A percentile compares a stretch with the other conserved stretches of the same genome.
phyloP scores from a whole-genome alignment of 2,329 filamentous ascomycete species.

The Ophiostoma pallidulum region DNA sequence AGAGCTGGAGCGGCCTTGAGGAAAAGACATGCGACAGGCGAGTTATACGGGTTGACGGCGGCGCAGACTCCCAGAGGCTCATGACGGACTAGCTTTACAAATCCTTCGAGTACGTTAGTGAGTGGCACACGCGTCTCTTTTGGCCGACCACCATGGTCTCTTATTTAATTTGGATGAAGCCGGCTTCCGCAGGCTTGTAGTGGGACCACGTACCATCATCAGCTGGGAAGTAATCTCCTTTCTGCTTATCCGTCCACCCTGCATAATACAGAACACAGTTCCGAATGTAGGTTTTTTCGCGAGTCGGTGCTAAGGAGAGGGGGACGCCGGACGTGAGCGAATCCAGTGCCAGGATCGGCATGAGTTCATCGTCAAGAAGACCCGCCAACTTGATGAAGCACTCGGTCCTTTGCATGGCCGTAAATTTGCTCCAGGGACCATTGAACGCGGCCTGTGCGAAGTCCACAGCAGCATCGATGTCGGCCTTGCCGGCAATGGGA shows the following conservation, averaged over 20 bases:
- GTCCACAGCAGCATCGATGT: conserved; percentile 6
- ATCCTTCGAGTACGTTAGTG: too few species aligned
- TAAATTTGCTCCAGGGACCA: conserved; percentile 7
- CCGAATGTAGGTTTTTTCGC: conserved; percentile 9
- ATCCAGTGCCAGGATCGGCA: neutral
- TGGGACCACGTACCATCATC: too few species aligned
- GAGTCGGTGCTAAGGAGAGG: conserved; percentile 7
- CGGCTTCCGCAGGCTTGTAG: too few species aligned
- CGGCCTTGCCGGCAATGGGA: conserved; percentile 5
- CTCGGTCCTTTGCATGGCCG: conserved; percentile 1
- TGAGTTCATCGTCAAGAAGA: conserved; percentile 1
- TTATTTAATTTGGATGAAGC: too few species aligned
- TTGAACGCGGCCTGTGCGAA: conserved; percentile 27
- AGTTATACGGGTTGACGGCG: conserved; percentile 28
- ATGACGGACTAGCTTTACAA: conserved; percentile 21
- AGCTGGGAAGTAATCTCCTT: conserved; percentile 29
- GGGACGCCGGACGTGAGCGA: conserved; percentile 9
- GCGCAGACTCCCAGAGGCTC: conserved; percentile 9
- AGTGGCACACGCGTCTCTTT: too few species aligned
- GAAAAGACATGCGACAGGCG: conserved; percentile 48
- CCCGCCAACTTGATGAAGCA: neutral
- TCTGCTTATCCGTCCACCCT: conserved; percentile 31
- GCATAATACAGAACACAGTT: conserved; percentile 13
- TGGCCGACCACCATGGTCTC: too few species aligned
- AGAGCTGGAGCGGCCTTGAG: conserved; percentile 58